phyloP scores from a whole-genome alignment of 75 land plant species.

The Isoetes taiwanensis region DNA sequence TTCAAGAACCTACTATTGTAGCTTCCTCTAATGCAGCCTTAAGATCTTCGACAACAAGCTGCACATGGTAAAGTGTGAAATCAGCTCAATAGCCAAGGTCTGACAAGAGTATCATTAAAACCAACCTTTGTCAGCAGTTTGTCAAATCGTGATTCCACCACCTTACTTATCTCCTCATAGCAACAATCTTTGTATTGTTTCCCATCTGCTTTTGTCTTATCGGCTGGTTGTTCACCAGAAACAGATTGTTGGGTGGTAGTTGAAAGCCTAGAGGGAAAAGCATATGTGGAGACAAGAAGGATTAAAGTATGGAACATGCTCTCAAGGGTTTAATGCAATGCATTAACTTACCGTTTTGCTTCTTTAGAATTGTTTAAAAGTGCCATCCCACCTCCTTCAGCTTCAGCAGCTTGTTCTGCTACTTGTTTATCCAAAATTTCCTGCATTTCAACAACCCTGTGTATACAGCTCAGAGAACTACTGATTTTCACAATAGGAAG shows the following conservation, averaged over 20 bases:
- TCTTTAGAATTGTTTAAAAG: conserved; percentile 36
- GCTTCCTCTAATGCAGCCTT: conserved; percentile 92
- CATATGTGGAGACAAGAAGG: neutral
- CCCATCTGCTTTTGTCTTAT: conserved; percentile 54
- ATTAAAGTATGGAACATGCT: too few relatives aligned
- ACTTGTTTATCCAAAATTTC: conserved; percentile 95
- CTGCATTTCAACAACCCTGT: conserved; percentile 97
- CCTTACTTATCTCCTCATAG: conserved; percentile 75
- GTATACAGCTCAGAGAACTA: neutral
- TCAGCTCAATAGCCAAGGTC: neutral
- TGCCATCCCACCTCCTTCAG: conserved; percentile 85
- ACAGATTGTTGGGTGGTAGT: conserved; percentile 20
- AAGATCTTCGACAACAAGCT: conserved; percentile 73
- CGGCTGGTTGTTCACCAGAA: conserved; percentile 40
- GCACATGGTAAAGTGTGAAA: conserved; percentile 1
- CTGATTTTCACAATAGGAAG: too few relatives aligned
- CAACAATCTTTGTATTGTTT: conserved; percentile 87
- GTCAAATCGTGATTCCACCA: conserved; percentile 76
- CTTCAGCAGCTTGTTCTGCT: conserved; percentile 98
- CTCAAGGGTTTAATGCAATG: neutral
- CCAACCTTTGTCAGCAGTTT: conserved; percentile 57
- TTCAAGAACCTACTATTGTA: conserved; percentile 31
- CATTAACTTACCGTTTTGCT: neutral
- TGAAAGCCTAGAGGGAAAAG: neutral
- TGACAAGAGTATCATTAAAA: neutral